phyloP scores from a whole-genome alignment of 768 basidiomycete species.

The Gloeophyllum trabeum region DNA sequence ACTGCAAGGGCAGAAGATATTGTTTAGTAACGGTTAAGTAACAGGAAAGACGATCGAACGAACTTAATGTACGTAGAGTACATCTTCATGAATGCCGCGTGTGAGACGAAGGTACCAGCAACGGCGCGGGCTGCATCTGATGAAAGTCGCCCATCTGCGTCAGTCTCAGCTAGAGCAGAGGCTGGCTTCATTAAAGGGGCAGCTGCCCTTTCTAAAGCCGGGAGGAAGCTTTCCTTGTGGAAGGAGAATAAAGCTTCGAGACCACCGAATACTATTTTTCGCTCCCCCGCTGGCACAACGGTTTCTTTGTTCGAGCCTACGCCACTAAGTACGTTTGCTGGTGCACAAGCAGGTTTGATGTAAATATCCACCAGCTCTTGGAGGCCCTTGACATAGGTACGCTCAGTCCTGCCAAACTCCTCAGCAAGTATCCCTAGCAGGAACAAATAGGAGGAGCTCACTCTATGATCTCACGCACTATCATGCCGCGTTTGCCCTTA shows the following conservation, averaged over 20 bases:
- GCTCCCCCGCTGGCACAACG: conserved; percentile 73
- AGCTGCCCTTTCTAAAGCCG: conserved; percentile 74
- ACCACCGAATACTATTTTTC: conserved; percentile 87
- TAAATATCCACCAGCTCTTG: conserved; percentile 94
- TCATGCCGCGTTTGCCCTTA: conserved; percentile 67
- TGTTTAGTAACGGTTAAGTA: no score
- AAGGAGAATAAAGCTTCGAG: conserved; percentile 86
- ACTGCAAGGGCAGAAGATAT: conserved; percentile 32
- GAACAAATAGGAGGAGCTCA: conserved; percentile 29
- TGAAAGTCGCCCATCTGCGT: conserved; percentile 66
- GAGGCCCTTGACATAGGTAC: conserved; percentile 89
- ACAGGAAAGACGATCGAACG: conserved; percentile 20
- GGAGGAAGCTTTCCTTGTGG: conserved; percentile 88
- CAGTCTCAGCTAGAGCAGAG: conserved; percentile 35
- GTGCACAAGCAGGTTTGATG: conserved; percentile 70
- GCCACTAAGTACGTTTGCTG: conserved; percentile 59
- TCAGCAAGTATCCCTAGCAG: conserved; percentile 9
- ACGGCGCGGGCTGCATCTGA: conserved; percentile 67
- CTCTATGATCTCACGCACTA: conserved; percentile 89
- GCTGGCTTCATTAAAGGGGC: conserved; percentile 47
- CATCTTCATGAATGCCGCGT: conserved; percentile 98
- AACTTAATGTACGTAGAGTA: conserved; percentile 98
- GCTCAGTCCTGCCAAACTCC: conserved; percentile 59
- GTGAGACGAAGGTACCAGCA: conserved; percentile 82
- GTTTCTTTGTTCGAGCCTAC: conserved; percentile 73